Evolutionary conservation across 768 basidiomycete genomes (phyloP), one percentile per base, ranked within the genome.

Genomic region (Crepidotus variabilis): DNA sequence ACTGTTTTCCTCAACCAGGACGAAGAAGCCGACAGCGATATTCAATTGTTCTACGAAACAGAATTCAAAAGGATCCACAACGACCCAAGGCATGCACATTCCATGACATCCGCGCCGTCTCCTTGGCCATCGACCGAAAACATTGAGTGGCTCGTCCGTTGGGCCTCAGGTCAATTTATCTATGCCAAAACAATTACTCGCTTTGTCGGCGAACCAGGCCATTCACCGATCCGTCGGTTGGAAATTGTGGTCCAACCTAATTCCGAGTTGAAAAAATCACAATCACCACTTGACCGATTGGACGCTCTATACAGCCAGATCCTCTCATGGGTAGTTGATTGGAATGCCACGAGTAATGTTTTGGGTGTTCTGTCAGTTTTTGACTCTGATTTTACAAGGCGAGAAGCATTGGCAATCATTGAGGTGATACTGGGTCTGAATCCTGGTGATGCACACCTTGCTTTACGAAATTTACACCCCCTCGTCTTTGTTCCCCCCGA

Each of bases 151-250:
- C 49, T 65, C 11, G 59, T 65, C 8, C 5, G 35, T 20, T 57
- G 58, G 45, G 63, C 64, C 6, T 63, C 60, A 1, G 64, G 60
- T 0, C 58, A 63, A 34, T 65, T 65, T 20, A 58, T 63, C n/a
- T 65, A 63, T 39, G 60, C 62, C 2, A 33, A 60, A 3, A 56
- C 55, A 0, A 58, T 63, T 14, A 21, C 57, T 11, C 49, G 49
- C n/a, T 65, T 54, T 20, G 28, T 63, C 16, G 46, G 32, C 7
- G 61, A 57, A 9, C n/a, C 39, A 18, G 36, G 39, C 6, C 52
- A 60, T 34, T 43, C 23, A 7, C 64, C 64, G 1, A 49, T 35
- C 0, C 13, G 33, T 7, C 62, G 62, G 8, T 54, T 65, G 6
- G 51, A 63, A 3, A 51, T 58, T 28, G 47, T 63, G 11, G 39